Evolutionary conservation across 2,329 filamentous ascomycete species (phyloP).

Genomic region (Fusarium ramigenum): DNA sequence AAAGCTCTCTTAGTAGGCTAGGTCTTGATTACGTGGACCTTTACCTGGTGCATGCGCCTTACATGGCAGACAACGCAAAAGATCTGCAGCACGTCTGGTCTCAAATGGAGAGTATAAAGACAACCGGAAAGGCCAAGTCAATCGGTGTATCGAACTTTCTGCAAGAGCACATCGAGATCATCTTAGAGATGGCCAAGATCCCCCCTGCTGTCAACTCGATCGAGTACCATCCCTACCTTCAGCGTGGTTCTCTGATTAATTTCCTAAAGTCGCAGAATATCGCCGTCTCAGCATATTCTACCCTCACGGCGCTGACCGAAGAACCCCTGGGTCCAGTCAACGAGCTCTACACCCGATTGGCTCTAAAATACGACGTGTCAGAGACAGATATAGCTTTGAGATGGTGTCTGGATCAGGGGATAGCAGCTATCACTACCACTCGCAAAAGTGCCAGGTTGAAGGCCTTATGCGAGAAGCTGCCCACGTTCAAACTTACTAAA

Average conservation of each 20-base stretch:
- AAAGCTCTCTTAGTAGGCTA: background rate
- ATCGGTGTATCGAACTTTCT: background rate
- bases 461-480: background rate
- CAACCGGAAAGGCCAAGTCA: background rate
- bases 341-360: background rate
- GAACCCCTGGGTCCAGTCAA: background rate
- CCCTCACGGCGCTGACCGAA: background rate
- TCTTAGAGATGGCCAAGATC: background rate
- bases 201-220: background rate
- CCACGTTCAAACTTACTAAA: background rate
- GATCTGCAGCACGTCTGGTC: background rate
- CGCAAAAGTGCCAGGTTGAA: background rate
- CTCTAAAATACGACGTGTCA: background rate
- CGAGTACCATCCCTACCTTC: background rate
- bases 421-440: background rate
- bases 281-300: background rate
- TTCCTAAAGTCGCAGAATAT: background rate
- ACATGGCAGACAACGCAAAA: background rate
- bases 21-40: background rate
- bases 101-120: background rate
- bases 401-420: background rate
- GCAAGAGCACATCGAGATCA: background rate
- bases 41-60: background rate
- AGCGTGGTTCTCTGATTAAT: background rate
- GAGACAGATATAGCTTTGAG: background rate